Conservation (phyloP, 768 basidiomycete species). For the Lentinula detonsa region DNA sequence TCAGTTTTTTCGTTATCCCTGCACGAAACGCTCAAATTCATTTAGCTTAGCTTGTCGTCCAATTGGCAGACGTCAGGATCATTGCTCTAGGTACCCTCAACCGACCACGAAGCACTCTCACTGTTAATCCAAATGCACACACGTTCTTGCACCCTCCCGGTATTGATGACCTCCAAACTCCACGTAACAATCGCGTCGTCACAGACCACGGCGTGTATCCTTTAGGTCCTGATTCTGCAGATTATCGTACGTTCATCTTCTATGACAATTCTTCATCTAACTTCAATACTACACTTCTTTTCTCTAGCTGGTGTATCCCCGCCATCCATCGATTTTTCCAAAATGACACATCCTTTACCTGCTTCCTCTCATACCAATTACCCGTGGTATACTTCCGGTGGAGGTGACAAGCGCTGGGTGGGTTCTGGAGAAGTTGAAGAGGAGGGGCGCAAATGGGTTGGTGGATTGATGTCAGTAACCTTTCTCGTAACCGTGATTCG, state of each 20-base stretch:
- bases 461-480: conserved; percentile 53
- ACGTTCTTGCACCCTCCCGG: conserved; percentile 66
- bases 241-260: conserved; percentile 21
- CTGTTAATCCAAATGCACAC: conserved; percentile 64
- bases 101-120: conserved; percentile 48
- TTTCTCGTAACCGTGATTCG: too few relatives aligned
- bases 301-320: conserved; percentile 5
- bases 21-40: not conserved
- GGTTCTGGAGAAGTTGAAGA: conserved; percentile 44
- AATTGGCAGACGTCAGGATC: conserved; percentile 67
- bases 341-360: conserved; percentile 53
- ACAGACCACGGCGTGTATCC: conserved; percentile 43
- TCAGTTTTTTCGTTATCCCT: conserved; percentile 25
- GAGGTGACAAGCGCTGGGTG: conserved; percentile 60
- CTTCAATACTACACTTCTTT: not conserved
- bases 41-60: conserved; percentile 52
- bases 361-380: conserved; percentile 51
- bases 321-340: conserved; percentile 24
- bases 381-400: conserved; percentile 70
- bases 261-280: not conserved
- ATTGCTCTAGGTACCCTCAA: conserved; percentile 64
- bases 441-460: conserved; percentile 67
- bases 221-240: conserved; percentile 21
- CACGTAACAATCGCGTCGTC: conserved; percentile 16
- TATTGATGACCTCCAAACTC: conserved; percentile 28